These are phyloP conservation scores for Penicillium concentricum DNA, from an alignment of 2,329 filamentous ascomycete genomes.

Conservation along the genomic window DNA sequence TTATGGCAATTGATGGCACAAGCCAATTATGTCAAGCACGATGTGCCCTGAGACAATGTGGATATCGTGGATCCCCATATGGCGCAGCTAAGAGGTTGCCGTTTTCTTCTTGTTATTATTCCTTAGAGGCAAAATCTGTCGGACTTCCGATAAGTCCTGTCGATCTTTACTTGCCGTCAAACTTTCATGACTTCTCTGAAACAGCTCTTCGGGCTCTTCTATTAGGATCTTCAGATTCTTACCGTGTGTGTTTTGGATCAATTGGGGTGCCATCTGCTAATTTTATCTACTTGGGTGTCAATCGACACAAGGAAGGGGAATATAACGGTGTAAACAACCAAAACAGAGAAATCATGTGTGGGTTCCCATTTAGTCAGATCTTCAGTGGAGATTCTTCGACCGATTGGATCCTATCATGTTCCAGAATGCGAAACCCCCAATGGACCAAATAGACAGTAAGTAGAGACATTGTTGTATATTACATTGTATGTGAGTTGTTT, in stretches of 20 bases:
- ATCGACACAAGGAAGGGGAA: background rate
- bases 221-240: constrained; percentile 1
- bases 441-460: background rate
- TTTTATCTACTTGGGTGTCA: background rate
- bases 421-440: background rate
- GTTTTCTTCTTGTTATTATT: background rate
- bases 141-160: background rate
- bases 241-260: background rate
- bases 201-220: background rate
- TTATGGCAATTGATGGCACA: background rate
- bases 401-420: background rate
- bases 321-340: background rate
- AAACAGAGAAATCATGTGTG: background rate
- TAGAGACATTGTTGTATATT: background rate
- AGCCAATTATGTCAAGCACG: constrained; percentile 1
- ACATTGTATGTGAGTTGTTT: background rate
- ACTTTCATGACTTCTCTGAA: background rate
- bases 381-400: background rate
- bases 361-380: background rate
- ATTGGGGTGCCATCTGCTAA: background rate
- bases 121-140: background rate
- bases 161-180: background rate
- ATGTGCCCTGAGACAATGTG: constrained; percentile 6
- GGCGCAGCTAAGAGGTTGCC: background rate
- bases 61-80: background rate